Percentiles rank a stretch among this genome's conserved stretches.
These are phyloP conservation scores for Starmerella floris DNA, from an alignment of 805 yeast species.

Conservation along the genomic window DNA sequence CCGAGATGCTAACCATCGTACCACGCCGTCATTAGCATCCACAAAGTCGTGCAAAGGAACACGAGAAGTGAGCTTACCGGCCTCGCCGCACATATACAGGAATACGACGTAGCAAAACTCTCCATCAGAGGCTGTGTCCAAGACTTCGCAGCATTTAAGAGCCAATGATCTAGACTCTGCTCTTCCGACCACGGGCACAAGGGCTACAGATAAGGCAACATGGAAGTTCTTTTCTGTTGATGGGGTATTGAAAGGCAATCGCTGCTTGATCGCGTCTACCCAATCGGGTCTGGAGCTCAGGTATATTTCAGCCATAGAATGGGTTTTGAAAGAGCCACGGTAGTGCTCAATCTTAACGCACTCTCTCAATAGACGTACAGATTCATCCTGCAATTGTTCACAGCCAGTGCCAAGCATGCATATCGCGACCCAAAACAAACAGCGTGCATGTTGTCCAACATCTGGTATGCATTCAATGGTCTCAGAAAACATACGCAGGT, in stretches of 20 bases:
- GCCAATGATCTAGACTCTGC: background rate
- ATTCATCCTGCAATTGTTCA: background rate
- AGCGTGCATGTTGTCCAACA: conserved; percentile 1
- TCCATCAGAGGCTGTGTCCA: conserved; percentile 4
- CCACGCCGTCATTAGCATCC: conserved; percentile 2
- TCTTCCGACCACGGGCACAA: conserved; percentile 1
- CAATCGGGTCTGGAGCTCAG: conserved; percentile 3
- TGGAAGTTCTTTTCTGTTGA: conserved; percentile 10
- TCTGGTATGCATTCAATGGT: conserved; percentile 13
- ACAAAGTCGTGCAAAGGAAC: background rate
- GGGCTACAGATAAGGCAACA: conserved; percentile 3
- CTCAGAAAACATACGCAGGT: conserved; percentile 9
- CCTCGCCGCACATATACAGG: conserved; percentile 7
- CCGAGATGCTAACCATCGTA: conserved; percentile 6
- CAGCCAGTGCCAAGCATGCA: conserved; percentile 5
- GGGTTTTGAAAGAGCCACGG: conserved; percentile 7
- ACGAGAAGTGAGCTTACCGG: background rate
- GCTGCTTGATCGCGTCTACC: background rate
- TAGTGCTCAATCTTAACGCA: conserved; percentile 9
- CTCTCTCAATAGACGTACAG: conserved; percentile 4
- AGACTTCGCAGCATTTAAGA: conserved; percentile 9
- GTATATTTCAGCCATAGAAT: background rate
- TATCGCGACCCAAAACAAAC: conserved; percentile 11
- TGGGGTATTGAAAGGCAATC: conserved; percentile 4
- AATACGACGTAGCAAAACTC: conserved; percentile 5